Percentiles rank a stretch among this genome's conserved stretches.
These are phyloP conservation scores for Dryadomyces sulphureus DNA, from an alignment of 2,329 filamentous ascomycete species.

Conservation along the genomic window DNA sequence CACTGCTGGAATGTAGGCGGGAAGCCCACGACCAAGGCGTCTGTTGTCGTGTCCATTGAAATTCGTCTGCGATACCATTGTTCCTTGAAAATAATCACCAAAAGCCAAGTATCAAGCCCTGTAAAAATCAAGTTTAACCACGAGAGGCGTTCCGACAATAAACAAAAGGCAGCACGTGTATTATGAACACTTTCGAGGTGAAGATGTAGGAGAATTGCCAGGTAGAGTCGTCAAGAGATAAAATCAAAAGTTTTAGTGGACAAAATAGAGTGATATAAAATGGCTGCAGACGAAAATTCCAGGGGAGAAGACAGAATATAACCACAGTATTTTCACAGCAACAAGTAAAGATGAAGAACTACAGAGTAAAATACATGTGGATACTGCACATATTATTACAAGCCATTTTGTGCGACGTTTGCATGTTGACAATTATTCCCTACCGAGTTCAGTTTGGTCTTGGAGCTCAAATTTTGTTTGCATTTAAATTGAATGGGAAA, in stretches of 20 bases:
- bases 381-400: not conserved
- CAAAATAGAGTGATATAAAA: not conserved
- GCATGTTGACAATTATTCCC: not conserved
- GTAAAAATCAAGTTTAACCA: not conserved
- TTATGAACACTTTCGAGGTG: too few species aligned
- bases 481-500: not conserved
- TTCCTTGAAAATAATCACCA: slow-evolving; percentile 11
- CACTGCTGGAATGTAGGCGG: slow-evolving; percentile 19
- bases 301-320: not conserved
- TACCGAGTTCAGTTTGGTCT: not conserved
- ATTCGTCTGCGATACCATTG: slow-evolving; percentile 27
- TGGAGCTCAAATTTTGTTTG: not conserved
- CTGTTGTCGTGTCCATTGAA: slow-evolving; percentile 20
- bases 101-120: not conserved
- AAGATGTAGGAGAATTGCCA: too few species aligned
- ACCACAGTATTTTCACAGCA: not conserved
- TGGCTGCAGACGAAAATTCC: not conserved
- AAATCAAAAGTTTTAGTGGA: not conserved
- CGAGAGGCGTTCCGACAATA: too few species aligned
- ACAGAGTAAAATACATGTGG: not conserved
- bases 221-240: too few species aligned
- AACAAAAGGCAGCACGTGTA: too few species aligned
- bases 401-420: not conserved
- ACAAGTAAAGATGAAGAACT: not conserved
- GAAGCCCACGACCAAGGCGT: slow-evolving; percentile 27